A percentile compares a stretch with the other conserved stretches of the same genome.
phyloP scores from a whole-genome alignment of 176 grass and related monocot species.

The Alloteropsis semialata region DNA sequence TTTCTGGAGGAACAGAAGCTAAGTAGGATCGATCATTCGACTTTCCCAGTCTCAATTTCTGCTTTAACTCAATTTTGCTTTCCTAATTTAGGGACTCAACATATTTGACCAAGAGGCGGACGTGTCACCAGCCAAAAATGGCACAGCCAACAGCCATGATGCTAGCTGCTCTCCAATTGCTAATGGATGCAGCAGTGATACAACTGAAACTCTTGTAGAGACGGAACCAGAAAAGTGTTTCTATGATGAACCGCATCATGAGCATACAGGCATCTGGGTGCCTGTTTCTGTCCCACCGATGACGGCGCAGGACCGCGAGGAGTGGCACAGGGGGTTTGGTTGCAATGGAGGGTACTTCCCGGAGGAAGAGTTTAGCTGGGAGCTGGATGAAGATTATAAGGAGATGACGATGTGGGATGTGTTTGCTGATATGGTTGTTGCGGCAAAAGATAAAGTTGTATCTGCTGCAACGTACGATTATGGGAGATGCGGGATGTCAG shows the following conservation, averaged over 20 bases:
- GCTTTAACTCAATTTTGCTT: neutral
- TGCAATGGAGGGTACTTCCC: slow-evolving; percentile 49
- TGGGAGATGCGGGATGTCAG: slow-evolving; percentile 40
- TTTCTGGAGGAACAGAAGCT: too few relatives aligned
- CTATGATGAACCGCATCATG: slow-evolving; percentile 53
- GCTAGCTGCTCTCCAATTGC: neutral
- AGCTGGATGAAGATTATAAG: slow-evolving; percentile 46
- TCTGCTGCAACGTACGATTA: slow-evolving; percentile 53
- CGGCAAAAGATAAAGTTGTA: slow-evolving; percentile 51
- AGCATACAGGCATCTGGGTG: slow-evolving; percentile 85
- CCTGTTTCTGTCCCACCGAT: slow-evolving; percentile 84
- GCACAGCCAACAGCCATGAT: slow-evolving; percentile 1
- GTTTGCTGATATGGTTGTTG: slow-evolving; percentile 66
- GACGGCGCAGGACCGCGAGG: slow-evolving; percentile 54
- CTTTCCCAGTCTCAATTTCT: neutral
- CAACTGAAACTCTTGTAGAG: neutral
- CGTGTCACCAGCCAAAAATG: neutral
- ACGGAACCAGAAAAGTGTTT: slow-evolving; percentile 25
- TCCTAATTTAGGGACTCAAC: slow-evolving; percentile 13
- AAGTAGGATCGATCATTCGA: neutral
- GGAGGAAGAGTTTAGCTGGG: slow-evolving; percentile 73
- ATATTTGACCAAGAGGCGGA: slow-evolving; percentile 38
- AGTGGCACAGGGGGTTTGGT: slow-evolving; percentile 68
- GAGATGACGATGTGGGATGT: slow-evolving; percentile 96
- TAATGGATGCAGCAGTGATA: neutral